Evolutionary conservation across 768 basidiomycete species (phyloP), one percentile per base, ranked within the genome.

Genomic region (Trametes gibbosa): DNA sequence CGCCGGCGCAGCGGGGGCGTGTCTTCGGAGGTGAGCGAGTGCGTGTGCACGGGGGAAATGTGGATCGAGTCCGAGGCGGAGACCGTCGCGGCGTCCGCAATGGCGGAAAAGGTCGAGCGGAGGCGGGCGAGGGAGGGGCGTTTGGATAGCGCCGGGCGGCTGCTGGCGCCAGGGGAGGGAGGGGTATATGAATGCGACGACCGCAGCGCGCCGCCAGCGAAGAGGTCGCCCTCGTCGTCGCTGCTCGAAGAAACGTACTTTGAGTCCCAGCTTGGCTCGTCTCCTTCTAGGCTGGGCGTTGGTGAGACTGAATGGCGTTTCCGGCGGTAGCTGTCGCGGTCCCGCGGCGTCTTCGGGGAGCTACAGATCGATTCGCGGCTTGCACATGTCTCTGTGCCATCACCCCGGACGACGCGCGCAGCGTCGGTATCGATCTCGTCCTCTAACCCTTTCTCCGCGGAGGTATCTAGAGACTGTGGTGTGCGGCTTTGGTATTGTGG

Each of bases 341-440:
- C 37, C 27, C 24, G 64, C 48, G 63, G 61, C 32, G 58, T 63
- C 29, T 65, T 65, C 9, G 53, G 25, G 19, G 35, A 16, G n/a
- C 40, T 35, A 10, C 34, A 35, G 17, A 62, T 59, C 23, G 48
- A 29, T 42, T 66, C 65, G 3, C 56, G 57, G 21, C 62, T 56
- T 27, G 58, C 51, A 23, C 55, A 75, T 17, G 74, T 78, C 66
- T 85, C 84, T 4, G 83, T 77, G 17, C 90, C 90, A 68, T 92
- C 90, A 27, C 89, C 89, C 50, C 84, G 77, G 14, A 93, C 90
- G 39, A 91, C 77, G 21, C 82, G 83, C 3, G 85, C 76, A 9
- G 81, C 78, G 39, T 84, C 84, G 60, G 79, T 89, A 65, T 84
- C 82, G 25, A 90, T 90, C 66, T 93, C 91, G 50, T 81, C 70